Evolutionary conservation across 2,329 filamentous ascomycete genomes (phyloP).

Genomic region (Ascochyta viciae-villosae): DNA sequence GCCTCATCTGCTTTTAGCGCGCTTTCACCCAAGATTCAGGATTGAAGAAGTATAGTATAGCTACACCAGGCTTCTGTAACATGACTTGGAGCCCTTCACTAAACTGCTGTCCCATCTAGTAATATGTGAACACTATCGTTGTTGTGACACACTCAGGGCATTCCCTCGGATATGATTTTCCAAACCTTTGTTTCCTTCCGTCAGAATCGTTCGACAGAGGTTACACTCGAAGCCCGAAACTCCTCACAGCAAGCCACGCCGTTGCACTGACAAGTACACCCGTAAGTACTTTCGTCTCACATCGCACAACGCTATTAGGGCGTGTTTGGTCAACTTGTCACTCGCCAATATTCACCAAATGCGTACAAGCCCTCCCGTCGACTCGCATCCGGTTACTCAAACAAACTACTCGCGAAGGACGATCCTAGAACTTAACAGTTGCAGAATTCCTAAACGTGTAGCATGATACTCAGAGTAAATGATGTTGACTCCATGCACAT

Average conservation of each 20-base stretch:
- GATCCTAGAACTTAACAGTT: neutral
- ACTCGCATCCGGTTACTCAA: neutral
- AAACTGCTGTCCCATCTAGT: too few relatives aligned
- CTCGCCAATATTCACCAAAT: conserved; percentile 22
- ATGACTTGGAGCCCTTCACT: neutral
- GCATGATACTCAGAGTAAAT: neutral
- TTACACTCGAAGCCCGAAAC: neutral
- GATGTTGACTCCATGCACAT: neutral
- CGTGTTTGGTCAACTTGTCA: neutral
- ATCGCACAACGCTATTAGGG: neutral
- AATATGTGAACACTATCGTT: too few relatives aligned
- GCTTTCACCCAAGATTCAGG: neutral
- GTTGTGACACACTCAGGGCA: too few relatives aligned
- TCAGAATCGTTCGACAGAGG: neutral
- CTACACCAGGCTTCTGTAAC: neutral
- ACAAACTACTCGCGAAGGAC: neutral
- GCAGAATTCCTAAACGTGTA: neutral
- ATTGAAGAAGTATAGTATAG: too few relatives aligned
- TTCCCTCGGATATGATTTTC: too few relatives aligned
- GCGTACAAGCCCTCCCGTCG: conserved; percentile 18
- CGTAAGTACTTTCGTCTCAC: neutral
- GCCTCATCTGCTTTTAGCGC: neutral
- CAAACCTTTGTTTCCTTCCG: too few relatives aligned
- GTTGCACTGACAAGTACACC: neutral
- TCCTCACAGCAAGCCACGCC: neutral